Conservation (phyloP, 805 yeast species). For the Priceomyces carsonii region DNA sequence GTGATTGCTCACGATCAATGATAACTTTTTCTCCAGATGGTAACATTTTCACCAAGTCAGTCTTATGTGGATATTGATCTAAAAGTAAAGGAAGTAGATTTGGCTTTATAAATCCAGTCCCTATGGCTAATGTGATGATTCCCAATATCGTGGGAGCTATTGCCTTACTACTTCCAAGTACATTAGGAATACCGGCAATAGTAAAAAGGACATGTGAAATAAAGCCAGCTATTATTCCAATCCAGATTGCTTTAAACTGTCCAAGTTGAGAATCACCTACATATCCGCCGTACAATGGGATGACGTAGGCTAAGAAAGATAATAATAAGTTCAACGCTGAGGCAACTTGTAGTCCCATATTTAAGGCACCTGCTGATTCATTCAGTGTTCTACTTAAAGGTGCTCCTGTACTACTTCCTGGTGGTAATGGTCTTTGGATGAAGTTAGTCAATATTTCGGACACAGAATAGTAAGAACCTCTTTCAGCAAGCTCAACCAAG, state of each 20-base stretch:
- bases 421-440: conserved; percentile 53
- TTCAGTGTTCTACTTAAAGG: conserved; percentile 27
- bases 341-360: conserved; percentile 45
- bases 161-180: conserved; percentile 35
- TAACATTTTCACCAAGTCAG: conserved; percentile 57
- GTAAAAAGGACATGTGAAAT: conserved; percentile 49
- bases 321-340: conserved; percentile 49
- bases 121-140: conserved; percentile 39
- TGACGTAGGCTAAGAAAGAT: conserved; percentile 50
- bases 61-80: conserved; percentile 53
- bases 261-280: conserved; percentile 51
- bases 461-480: conserved; percentile 55
- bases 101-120: conserved; percentile 58
- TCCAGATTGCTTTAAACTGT: conserved; percentile 49
- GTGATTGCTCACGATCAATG: conserved; percentile 45
- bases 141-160: conserved; percentile 44
- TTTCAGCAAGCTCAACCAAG: conserved; percentile 53
- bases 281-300: conserved; percentile 54
- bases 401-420: conserved; percentile 48
- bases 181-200: conserved; percentile 49
- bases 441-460: conserved; percentile 47
- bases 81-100: conserved; percentile 49
- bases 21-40: conserved; percentile 68
- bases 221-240: conserved; percentile 49
- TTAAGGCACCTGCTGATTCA: conserved; percentile 52